Percentiles rank a stretch among this genome's conserved stretches.
phyloP scores from a whole-genome alignment of 306 rosid genomes.

The Quercus dentata region DNA sequence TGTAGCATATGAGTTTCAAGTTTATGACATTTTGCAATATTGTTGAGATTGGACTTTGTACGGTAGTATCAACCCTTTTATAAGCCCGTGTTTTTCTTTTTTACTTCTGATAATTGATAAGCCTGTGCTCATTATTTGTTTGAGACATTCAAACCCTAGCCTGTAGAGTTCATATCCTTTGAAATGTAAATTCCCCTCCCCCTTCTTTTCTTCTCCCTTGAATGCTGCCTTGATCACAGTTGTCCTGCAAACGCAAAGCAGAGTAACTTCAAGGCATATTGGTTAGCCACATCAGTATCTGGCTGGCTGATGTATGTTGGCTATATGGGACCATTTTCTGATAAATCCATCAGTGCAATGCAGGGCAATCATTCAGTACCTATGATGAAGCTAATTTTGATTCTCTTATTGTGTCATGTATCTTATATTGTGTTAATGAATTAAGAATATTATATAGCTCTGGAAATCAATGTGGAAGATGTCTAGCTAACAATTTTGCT shows the following conservation, averaged over 20 bases:
- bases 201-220: too few relatives aligned
- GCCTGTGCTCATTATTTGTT: background rate
- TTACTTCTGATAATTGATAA: too few relatives aligned
- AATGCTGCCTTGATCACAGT: too few relatives aligned
- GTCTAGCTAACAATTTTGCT: background rate
- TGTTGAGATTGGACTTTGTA: background rate
- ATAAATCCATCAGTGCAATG: background rate
- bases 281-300: background rate
- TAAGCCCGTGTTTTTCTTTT: background rate
- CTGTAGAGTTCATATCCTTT: background rate
- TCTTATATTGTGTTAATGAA: background rate
- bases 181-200: too few relatives aligned
- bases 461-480: background rate
- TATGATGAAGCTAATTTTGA: background rate
- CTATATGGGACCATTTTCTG: background rate
- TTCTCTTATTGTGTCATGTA: background rate
- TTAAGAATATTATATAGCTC: background rate
- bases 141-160: background rate
- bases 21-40: background rate
- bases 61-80: too few relatives aligned
- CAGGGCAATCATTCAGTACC: background rate
- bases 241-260: too few relatives aligned
- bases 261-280: background rate
- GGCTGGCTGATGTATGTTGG: background rate
- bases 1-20: background rate